Base-by-base conservation (phyloP, 1,284 basidiomycete genomes). In the Trichosporon sp. region DNA sequence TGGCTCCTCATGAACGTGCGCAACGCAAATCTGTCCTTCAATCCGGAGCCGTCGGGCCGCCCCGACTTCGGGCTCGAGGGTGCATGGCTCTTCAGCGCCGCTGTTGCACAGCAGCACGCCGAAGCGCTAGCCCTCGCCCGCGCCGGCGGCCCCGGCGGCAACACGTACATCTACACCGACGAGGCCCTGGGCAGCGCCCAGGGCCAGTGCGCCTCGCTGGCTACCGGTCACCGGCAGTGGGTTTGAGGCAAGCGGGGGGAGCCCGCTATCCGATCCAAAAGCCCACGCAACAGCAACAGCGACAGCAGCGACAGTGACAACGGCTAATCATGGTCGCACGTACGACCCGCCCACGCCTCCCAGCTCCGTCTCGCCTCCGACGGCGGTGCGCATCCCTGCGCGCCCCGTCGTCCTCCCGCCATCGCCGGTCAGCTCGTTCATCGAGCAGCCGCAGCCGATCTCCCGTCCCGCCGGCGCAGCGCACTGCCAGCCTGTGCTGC, bases 211-310 rank as follows among this genome's bases (percentile, higher is more conserved):
- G 70, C 73, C 64, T 71, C 73, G 61, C 71, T 70, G 68, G 77
- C 70, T 65, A 73, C 75, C 67, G 78, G 78, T 59, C 74, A 73
- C 61, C 69, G 74, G 71, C 78, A 73, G 76, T 81, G 79, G 79
- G 74, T 80, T 80, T 81, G 79, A 81, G 73, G 78, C 75, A 70
- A 74, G 78, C 77, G 78, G 77, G 77, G 78, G 78, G 76, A 79
- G 73, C 72, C 71, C 75, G 71, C 74, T 72, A n/a, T n/a, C n/a
- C 25, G 54, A 44, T 44, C 40, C 23, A 21, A 31, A n/a, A 54
- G 27, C 27, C 19, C 36, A n/a, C 49, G 9, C 31, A 36, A 25
- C 19, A 34, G 6, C 27, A 49, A 34, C n/a, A n/a, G n/a, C n/a
- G n/a, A n/a, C n/a, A n/a, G n/a, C n/a, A n/a, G n/a, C n/a, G n/a